Conservation (phyloP, 768 basidiomycete genomes). For the Tulasnella sp. region DNA sequence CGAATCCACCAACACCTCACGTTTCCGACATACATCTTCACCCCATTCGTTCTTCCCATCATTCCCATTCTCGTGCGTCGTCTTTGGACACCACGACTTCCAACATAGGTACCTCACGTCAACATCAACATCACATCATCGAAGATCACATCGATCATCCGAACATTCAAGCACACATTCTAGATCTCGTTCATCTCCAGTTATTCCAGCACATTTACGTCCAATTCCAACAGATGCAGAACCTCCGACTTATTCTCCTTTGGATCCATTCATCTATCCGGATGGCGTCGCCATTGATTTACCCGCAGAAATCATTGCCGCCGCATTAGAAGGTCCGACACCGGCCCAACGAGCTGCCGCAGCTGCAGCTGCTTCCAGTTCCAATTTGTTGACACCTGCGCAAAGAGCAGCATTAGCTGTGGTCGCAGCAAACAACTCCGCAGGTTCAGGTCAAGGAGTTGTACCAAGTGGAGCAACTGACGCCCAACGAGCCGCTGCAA, state of each 20-base stretch:
- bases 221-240: slow-evolving; percentile 30
- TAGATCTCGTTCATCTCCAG: slow-evolving; percentile 5
- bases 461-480: too few relatives aligned
- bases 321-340: slow-evolving; percentile 59
- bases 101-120: neutral
- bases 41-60: slow-evolving; percentile 37
- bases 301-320: slow-evolving; percentile 83
- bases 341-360: neutral
- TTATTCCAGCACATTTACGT: slow-evolving; percentile 3
- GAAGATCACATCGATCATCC: neutral
- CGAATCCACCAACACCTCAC: slow-evolving; percentile 78
- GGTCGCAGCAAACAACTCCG: too few relatives aligned
- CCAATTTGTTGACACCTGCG: too few relatives aligned
- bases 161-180: slow-evolving; percentile 9
- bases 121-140: neutral
- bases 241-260: slow-evolving; percentile 79
- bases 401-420: too few relatives aligned
- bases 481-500: too few relatives aligned
- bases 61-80: slow-evolving; percentile 18
- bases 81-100: too few relatives aligned
- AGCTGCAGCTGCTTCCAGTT: too few relatives aligned
- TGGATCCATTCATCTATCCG: slow-evolving; percentile 69
- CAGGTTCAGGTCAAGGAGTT: too few relatives aligned
- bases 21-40: slow-evolving; percentile 69
- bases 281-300: slow-evolving; percentile 90